These are phyloP conservation scores for Isoetes taiwanensis DNA, from an alignment of 75 land plant species.

Conservation along the genomic window DNA sequence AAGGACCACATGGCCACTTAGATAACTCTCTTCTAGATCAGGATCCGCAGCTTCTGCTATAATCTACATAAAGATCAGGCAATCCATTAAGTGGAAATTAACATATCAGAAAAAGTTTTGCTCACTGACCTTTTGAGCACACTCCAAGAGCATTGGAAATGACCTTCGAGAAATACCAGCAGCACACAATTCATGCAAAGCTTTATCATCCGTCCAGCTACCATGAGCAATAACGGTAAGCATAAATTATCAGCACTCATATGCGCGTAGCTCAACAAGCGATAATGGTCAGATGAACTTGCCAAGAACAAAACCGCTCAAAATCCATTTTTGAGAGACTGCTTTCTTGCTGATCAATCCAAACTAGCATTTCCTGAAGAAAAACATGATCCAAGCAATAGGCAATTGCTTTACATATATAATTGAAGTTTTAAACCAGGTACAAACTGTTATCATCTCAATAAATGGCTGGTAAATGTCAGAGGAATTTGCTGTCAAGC, in stretches of 20 bases:
- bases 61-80: too few relatives aligned
- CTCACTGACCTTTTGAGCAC: constrained; percentile 84
- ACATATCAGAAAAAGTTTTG: too few relatives aligned
- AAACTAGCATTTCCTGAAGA: constrained; percentile 48
- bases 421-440: too few relatives aligned
- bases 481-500: constrained; percentile 18
- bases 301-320: constrained; percentile 63
- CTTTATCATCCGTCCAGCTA: constrained; percentile 89
- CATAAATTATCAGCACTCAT: too few relatives aligned
- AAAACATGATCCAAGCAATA: background rate
- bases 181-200: constrained; percentile 50
- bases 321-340: constrained; percentile 54
- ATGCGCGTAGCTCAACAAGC: too few relatives aligned
- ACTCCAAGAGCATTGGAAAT: constrained; percentile 51
- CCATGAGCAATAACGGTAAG: too few relatives aligned
- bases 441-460: constrained; percentile 67
- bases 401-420: too few relatives aligned
- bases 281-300: background rate
- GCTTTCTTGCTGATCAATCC: constrained; percentile 44
- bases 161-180: constrained; percentile 53
- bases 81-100: too few relatives aligned
- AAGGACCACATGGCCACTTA: constrained; percentile 59
- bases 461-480: constrained; percentile 47
- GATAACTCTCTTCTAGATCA: constrained; percentile 34
- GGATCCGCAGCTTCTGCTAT: constrained; percentile 65